Evolutionary conservation across 2,329 filamentous ascomycete genomes (phyloP).

Genomic region (Acarospora socialis): DNA sequence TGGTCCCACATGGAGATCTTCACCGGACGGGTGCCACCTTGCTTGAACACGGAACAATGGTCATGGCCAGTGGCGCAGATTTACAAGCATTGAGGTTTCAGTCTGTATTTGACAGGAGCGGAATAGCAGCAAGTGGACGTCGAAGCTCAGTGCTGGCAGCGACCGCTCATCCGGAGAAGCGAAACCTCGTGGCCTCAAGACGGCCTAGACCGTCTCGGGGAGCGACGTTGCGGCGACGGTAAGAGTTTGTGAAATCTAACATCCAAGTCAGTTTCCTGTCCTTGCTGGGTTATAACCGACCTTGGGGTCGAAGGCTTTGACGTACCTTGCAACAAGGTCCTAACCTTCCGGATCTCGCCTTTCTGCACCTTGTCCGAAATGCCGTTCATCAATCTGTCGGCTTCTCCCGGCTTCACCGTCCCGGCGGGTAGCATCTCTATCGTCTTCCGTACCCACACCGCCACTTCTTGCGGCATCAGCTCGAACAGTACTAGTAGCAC

Average conservation of each 20-base stretch:
- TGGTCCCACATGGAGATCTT: no score
- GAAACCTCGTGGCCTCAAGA: conserved; percentile 75
- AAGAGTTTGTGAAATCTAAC: conserved; percentile 86
- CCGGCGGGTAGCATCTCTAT: conserved; percentile 72
- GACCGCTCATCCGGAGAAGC: conserved; percentile 47
- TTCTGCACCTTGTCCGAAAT: conserved; percentile 63
- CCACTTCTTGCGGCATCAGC: conserved; percentile 64
- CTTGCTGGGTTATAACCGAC: not conserved
- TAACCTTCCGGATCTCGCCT: conserved; percentile 62
- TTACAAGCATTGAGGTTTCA: no score
- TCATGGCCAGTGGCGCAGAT: no score
- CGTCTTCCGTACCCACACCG: conserved; percentile 69
- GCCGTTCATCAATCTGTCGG: conserved; percentile 63
- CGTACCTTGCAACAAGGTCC: conserved; percentile 58
- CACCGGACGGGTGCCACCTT: no score
- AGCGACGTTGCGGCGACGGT: conserved; percentile 87
- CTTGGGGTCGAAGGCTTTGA: not conserved
- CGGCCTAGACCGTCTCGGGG: conserved; percentile 80
- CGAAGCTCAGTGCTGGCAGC: not conserved
- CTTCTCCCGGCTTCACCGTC: conserved; percentile 65
- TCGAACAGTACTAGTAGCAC: conserved; percentile 85
- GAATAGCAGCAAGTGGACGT: no score
- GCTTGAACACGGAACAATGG: no score
- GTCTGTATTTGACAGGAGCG: no score
- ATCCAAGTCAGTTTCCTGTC: not conserved